Evolutionary conservation across 441 rosid species (phyloP), one percentile per base, ranked within the genome.

Genomic region (Isatis lusitanica): DNA sequence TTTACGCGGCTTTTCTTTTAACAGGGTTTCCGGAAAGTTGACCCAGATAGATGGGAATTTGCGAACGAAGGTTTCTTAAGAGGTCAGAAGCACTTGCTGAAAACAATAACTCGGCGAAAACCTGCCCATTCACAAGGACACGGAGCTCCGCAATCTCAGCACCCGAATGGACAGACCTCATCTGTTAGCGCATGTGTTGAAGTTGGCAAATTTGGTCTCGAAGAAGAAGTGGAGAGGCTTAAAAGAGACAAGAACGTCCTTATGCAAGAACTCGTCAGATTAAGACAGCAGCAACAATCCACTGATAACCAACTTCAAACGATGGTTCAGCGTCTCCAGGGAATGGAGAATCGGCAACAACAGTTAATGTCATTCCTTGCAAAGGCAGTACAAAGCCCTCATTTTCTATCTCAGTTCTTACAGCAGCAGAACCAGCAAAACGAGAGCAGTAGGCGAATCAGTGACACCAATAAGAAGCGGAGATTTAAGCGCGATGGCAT

Each of bases 21-120:
- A 83, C 88, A 91, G 98, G 98, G 99, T 56, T 93, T 95, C 73
- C 85, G 95, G 35, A 95, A 95, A 78, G 94, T 95, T 77, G 94
- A 94, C 85, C 97, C 98, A 9, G 98, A 94, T 75, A 83, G 85
- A 52, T 94, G 97, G 96, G 97, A 94, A 78, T 90, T 94, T 66
- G 97, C 98, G 0, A 92, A 92, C 52, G 96, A 94, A 78, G 92
- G 98, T 26, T 95, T 95, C 74, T 76, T 91, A 80, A 84, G 89
- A 80, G 98, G 97, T 70, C 97, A 90, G 81, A 93, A 88, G 65
- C 97, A 93, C 79, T 77, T 86, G 74, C 89, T 95, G 50, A 85
- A 70, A 68, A 83, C 83, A 74, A 93, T 93, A 69, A 88, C 66
- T 40, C 76, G 99, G 63, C 84, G 94, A 60, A 95, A 90, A 83